Conservation (phyloP, 2,329 filamentous ascomycete genomes). For the Aureobasidium sp. region DNA sequence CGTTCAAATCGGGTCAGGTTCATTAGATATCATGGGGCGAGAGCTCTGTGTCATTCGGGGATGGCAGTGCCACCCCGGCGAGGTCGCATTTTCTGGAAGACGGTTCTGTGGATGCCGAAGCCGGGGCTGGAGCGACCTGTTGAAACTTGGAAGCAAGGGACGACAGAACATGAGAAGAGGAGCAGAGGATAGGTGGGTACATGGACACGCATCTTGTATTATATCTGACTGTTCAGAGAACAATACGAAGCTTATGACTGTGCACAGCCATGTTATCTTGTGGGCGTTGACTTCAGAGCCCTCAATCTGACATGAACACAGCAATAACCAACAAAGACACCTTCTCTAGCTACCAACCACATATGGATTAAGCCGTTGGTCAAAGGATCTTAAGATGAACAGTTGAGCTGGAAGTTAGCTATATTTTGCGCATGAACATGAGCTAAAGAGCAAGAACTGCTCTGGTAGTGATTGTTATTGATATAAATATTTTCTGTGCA, state of each 20-base stretch:
- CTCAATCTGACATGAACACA: too few relatives aligned
- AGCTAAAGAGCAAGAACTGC: not conserved
- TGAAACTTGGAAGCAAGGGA: not conserved
- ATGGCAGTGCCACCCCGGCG: not conserved
- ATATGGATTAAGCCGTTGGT: too few relatives aligned
- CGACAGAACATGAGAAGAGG: not conserved
- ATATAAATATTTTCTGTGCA: not conserved
- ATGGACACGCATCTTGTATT: not conserved
- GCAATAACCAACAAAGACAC: too few relatives aligned
- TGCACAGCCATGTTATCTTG: too few relatives aligned
- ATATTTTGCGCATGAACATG: too few relatives aligned
- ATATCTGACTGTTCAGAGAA: not conserved
- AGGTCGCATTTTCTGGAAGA: not conserved
- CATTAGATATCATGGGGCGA: not conserved
- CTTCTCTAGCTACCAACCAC: too few relatives aligned
- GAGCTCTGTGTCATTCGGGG: not conserved
- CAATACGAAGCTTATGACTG: not conserved
- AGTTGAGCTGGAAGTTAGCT: too few relatives aligned
- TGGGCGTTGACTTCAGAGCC: too few relatives aligned
- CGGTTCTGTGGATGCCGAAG: too few relatives aligned
- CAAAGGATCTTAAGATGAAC: too few relatives aligned
- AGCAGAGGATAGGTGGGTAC: not conserved
- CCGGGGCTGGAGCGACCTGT: too few relatives aligned
- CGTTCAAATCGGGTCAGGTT: not conserved
- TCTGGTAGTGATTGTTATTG: not conserved